Percentiles rank a stretch among this genome's conserved stretches.
phyloP scores from a whole-genome alignment of 352 stramenopile genomes.

The Phytophthora pisi region DNA sequence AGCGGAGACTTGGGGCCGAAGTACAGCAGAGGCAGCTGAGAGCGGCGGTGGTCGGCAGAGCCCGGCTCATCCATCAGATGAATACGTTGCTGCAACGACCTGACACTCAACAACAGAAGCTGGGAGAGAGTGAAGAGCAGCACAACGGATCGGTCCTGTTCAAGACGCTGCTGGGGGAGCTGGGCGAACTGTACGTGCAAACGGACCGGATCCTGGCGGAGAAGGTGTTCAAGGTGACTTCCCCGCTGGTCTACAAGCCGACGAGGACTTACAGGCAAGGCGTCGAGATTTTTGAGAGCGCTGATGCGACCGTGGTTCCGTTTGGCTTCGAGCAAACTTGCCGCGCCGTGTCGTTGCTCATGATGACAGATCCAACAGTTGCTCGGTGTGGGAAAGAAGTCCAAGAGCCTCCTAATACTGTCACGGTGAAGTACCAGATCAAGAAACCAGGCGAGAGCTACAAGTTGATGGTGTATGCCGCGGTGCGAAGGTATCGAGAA shows the following conservation, averaged over 20 bases:
- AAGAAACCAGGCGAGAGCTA: slow-evolving; percentile 7
- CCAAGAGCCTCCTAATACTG: slow-evolving; percentile 24
- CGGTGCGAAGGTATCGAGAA: slow-evolving; percentile 36
- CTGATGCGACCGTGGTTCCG: background rate
- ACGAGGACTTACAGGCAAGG: background rate
- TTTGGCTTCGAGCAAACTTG: background rate
- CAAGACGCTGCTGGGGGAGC: slow-evolving; percentile 14
- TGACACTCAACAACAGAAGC: background rate
- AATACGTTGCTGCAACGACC: slow-evolving; percentile 7
- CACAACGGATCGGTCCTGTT: slow-evolving; percentile 9
- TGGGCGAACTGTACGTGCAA: slow-evolving; percentile 21
- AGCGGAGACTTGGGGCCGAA: slow-evolving; percentile 15
- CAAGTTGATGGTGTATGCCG: slow-evolving; percentile 10
- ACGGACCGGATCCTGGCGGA: slow-evolving; percentile 21
- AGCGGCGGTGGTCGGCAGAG: slow-evolving; percentile 11
- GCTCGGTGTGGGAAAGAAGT: slow-evolving; percentile 2
- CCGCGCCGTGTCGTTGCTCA: background rate
- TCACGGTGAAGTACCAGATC: slow-evolving; percentile 32
- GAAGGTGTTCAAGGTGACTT: background rate
- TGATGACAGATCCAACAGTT: background rate
- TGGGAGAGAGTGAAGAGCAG: background rate
- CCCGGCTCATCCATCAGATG: slow-evolving; percentile 23
- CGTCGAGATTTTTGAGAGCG: background rate
- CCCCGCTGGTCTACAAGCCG: background rate
- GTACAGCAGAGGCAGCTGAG: slow-evolving; percentile 13